phyloP scores from a whole-genome alignment of 441 rosid genomes.

The Pelargonium myrrhifolium region DNA sequence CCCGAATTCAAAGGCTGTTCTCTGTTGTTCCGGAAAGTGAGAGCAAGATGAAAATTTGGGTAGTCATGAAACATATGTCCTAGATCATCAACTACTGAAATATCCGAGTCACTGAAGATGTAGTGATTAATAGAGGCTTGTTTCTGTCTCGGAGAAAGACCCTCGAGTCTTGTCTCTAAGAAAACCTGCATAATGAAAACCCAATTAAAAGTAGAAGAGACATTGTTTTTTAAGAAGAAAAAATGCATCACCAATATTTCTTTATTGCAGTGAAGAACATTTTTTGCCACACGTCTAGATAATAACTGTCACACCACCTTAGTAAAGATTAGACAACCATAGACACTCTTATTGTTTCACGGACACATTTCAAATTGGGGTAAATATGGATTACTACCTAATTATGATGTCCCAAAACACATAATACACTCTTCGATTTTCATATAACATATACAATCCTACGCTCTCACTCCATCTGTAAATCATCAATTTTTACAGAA shows the following conservation, averaged over 20 bases:
- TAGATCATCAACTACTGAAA: conserved; percentile 66
- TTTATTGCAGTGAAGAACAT: no score
- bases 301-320: no score
- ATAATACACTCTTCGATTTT: no score
- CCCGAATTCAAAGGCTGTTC: conserved; percentile 93
- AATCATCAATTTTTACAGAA: no score
- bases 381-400: no score
- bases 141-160: conserved; percentile 24
- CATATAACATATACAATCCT: no score
- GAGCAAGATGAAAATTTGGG: conserved; percentile 66
- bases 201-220: conserved; percentile 8
- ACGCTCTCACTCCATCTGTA: no score
- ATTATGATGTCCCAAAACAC: no score
- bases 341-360: no score
- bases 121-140: conserved; percentile 39
- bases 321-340: no score
- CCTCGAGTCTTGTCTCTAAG: conserved; percentile 51
- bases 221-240: neutral
- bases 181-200: conserved; percentile 42
- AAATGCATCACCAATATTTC: neutral
- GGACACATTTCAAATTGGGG: no score
- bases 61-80: conserved; percentile 49
- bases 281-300: no score
- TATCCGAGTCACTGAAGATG: conserved; percentile 85
- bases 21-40: conserved; percentile 89